phyloP scores from a whole-genome alignment of 1,139 yeast species.

The Protomyces macrosporus region DNA sequence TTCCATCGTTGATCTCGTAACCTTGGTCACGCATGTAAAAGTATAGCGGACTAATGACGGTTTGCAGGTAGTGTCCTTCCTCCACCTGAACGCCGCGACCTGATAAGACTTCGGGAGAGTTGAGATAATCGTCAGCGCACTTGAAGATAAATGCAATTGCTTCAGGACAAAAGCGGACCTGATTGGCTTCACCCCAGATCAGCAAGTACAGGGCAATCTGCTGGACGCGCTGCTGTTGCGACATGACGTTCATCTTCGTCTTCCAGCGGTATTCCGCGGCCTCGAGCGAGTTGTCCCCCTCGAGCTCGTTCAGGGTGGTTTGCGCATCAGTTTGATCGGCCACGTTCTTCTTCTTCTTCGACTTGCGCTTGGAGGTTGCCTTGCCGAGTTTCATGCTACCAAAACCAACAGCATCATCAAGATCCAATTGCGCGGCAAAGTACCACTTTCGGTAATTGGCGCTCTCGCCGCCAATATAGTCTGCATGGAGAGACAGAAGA shows the following conservation, averaged over 20 bases:
- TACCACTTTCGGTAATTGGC: constrained; percentile 95
- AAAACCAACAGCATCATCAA: constrained; percentile 76
- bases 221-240: constrained; percentile 76
- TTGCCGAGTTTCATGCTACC: constrained; percentile 70
- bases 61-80: constrained; percentile 88
- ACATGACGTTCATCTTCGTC: constrained; percentile 61
- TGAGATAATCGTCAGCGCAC: constrained; percentile 81
- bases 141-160: constrained; percentile 87
- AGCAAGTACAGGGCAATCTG: constrained; percentile 84
- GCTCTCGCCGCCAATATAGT: constrained; percentile 90
- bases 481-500: constrained; percentile 84
- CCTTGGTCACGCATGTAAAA: constrained; percentile 89
- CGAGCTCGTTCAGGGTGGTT: constrained; percentile 62
- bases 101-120: constrained; percentile 77
- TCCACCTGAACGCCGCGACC: constrained; percentile 55
- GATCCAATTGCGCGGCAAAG: constrained; percentile 84
- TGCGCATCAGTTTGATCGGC: constrained; percentile 31
- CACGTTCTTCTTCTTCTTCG: constrained; percentile 56
- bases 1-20: constrained; percentile 88
- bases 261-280: constrained; percentile 87
- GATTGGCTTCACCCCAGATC: constrained; percentile 98
- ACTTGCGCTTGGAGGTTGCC: constrained; percentile 31
- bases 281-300: constrained; percentile 75
- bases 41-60: constrained; percentile 88
- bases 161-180: constrained; percentile 92